These are phyloP conservation scores for Aureobasidium pullulans DNA, from an alignment of 2,329 filamentous ascomycete species.

Conservation along the genomic window DNA sequence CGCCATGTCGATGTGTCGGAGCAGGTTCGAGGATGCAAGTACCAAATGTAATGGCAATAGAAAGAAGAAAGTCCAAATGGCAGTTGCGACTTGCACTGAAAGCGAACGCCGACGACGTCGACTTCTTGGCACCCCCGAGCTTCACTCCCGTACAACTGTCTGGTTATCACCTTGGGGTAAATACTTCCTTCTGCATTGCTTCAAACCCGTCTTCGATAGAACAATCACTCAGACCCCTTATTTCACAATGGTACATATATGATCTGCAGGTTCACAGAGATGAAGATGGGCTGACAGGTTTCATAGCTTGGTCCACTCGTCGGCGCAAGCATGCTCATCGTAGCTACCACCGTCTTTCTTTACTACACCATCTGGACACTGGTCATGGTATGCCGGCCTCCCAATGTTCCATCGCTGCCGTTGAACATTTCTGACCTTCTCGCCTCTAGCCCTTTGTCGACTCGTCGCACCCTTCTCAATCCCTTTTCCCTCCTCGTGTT, in stretches of 20 bases:
- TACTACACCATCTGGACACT: conserved; percentile 99
- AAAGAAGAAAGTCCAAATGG: not conserved
- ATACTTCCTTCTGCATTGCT: too few relatives aligned
- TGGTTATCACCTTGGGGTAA: not conserved
- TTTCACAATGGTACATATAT: conserved; percentile 13
- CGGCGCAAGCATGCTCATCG: conserved; percentile 67
- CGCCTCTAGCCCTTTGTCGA: conserved; percentile 83
- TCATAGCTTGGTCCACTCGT: conserved; percentile 81
- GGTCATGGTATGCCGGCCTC: conserved; percentile 65
- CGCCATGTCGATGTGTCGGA: conserved; percentile 6
- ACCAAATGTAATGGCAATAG: not conserved
- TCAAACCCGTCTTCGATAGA: not conserved
- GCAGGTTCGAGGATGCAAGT: not conserved
- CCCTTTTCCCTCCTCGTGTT: conserved; percentile 91
- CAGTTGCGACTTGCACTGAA: not conserved
- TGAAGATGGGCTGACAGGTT: not conserved
- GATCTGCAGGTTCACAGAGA: too few relatives aligned
- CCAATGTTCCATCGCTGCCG: not conserved
- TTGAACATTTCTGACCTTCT: not conserved
- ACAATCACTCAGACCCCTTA: not conserved
- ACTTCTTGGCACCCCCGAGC: conserved; percentile 6
- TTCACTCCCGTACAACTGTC: not conserved
- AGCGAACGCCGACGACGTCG: not conserved
- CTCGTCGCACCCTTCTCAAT: conserved; percentile 83
- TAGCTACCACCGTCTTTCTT: conserved; percentile 64